A percentile compares a stretch with the other conserved stretches of the same genome.
These are phyloP conservation scores for Santalum album DNA, from an alignment of 164 flowering plant genomes.

Conservation along the genomic window DNA sequence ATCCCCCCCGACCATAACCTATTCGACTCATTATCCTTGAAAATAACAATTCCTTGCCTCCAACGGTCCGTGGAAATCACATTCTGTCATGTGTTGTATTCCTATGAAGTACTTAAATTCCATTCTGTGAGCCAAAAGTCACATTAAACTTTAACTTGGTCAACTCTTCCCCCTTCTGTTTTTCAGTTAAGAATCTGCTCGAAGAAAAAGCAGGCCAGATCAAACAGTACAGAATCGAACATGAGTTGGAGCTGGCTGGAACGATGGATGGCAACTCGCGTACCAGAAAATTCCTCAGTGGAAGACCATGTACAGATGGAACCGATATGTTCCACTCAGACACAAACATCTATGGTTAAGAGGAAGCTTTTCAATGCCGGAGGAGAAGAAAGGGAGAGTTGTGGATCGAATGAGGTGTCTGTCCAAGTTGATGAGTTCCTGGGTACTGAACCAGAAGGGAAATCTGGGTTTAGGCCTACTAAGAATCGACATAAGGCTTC, in stretches of 20 bases:
- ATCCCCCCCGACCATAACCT: too few species aligned
- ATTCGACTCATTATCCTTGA: too few species aligned
- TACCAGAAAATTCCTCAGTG: slow-evolving; percentile 29
- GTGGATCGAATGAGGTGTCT: slow-evolving; percentile 77
- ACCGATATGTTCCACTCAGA: slow-evolving; percentile 12
- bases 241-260: slow-evolving; percentile 87
- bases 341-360: slow-evolving; percentile 8
- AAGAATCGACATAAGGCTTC: slow-evolving; percentile 27
- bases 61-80: too few species aligned
- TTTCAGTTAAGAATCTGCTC: slow-evolving; percentile 62
- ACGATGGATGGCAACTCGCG: slow-evolving; percentile 89
- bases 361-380: slow-evolving; percentile 26
- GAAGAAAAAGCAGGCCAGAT: slow-evolving; percentile 38
- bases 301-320: slow-evolving; percentile 24
- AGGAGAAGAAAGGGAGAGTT: slow-evolving; percentile 67
- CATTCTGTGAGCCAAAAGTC: too few species aligned
- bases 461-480: slow-evolving; percentile 10
- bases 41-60: too few species aligned
- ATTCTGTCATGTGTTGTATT: too few species aligned
- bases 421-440: slow-evolving; percentile 21
- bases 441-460: slow-evolving; percentile 3
- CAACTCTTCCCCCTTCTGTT: not conserved
- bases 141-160: too few species aligned
- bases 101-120: too few species aligned
- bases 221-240: slow-evolving; percentile 26